Evolutionary conservation across 2,329 filamentous ascomycete species (phyloP).

Genomic region (Pseudogymnoascus sp.): DNA sequence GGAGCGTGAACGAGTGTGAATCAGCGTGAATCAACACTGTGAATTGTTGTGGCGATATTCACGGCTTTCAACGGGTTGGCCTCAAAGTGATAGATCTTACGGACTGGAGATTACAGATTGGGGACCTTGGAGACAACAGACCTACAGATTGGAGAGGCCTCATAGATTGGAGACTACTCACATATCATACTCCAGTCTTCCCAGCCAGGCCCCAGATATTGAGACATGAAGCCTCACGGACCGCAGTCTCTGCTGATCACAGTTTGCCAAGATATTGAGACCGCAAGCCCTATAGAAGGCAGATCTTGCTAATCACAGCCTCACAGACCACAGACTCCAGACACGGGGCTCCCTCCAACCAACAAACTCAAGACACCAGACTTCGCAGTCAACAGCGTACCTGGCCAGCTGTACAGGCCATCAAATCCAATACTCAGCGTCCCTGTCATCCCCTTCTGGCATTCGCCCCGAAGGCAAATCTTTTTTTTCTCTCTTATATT

Average conservation of each 20-base stretch:
- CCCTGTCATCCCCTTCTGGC: not conserved
- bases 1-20: not conserved
- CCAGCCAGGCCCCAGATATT: not conserved
- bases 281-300: not conserved
- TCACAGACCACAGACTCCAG: not conserved
- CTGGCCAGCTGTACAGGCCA: conserved; percentile 1
- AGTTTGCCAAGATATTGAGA: not conserved
- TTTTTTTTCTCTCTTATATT: conserved; percentile 1
- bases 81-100: not conserved
- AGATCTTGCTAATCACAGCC: conserved; percentile 6
- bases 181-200: not conserved
- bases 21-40: not conserved
- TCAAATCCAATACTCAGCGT: not conserved
- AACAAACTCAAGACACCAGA: not conserved
- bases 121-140: not conserved
- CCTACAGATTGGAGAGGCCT: not conserved
- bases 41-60: not conserved
- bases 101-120: not conserved
- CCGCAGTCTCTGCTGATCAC: not conserved
- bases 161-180: not conserved
- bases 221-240: conserved; percentile 5
- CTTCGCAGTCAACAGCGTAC: not conserved
- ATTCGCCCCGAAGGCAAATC: not conserved
- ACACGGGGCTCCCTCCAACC: not conserved
- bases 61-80: not conserved